Conservation (phyloP, 1,139 yeast genomes). For the Pichia sp. region DNA sequence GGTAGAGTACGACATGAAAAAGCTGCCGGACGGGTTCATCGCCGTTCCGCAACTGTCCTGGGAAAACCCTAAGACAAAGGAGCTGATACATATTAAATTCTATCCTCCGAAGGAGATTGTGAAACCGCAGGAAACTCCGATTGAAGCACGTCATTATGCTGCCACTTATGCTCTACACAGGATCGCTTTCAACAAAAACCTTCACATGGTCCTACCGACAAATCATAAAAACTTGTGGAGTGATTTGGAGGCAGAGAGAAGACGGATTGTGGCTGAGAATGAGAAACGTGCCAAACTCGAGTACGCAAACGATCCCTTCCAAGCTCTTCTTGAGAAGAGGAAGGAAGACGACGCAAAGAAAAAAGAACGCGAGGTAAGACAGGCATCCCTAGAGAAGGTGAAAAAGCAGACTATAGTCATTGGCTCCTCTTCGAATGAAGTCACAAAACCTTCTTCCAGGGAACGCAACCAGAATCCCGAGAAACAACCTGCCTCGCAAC, state of each 20-base stretch:
- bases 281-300: conserved; percentile 45
- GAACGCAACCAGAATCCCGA: too few relatives aligned
- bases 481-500: conserved; percentile 1
- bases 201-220: conserved; percentile 83
- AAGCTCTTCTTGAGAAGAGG: conserved; percentile 51
- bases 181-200: conserved; percentile 72
- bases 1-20: conserved; percentile 69
- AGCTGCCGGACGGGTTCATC: conserved; percentile 46
- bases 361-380: conserved; percentile 43
- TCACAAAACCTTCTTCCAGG: background rate
- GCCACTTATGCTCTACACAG: conserved; percentile 86
- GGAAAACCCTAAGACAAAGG: conserved; percentile 79
- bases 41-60: conserved; percentile 44
- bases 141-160: conserved; percentile 86
- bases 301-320: conserved; percentile 72
- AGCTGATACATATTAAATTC: conserved; percentile 55
- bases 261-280: conserved; percentile 42
- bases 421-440: conserved; percentile 13
- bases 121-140: conserved; percentile 68
- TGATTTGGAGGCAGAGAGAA: conserved; percentile 58
- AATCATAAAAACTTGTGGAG: conserved; percentile 79
- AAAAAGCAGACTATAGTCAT: conserved; percentile 44
- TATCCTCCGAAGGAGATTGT: conserved; percentile 54
- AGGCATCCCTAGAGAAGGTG: conserved; percentile 38
- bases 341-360: conserved; percentile 40